These are phyloP conservation scores for Fusarium begoniae DNA, from an alignment of 2,329 filamentous ascomycete genomes.

Conservation along the genomic window DNA sequence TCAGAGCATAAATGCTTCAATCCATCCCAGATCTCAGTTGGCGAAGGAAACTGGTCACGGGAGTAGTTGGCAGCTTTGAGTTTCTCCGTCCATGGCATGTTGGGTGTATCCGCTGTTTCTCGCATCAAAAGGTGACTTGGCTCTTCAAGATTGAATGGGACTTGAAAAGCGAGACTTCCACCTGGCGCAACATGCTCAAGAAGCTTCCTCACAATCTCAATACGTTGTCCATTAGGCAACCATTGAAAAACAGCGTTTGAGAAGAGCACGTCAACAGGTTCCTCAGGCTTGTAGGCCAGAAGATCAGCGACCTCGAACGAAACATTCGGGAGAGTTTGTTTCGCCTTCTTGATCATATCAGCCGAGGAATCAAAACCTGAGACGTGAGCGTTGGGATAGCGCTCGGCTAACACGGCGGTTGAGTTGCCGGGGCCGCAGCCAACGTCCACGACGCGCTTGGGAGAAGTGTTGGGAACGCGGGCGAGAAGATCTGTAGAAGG, in stretches of 20 bases:
- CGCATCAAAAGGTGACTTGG: conserved; percentile 62
- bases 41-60: conserved; percentile 59
- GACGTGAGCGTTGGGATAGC: conserved; percentile 58
- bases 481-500: conserved; percentile 62
- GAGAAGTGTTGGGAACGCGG: conserved; percentile 52
- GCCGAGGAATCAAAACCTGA: conserved; percentile 64
- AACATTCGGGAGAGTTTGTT: conserved; percentile 49
- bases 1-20: conserved; percentile 53
- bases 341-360: conserved; percentile 64
- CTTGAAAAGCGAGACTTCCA: conserved; percentile 63
- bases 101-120: conserved; percentile 46
- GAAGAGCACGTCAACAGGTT: conserved; percentile 57
- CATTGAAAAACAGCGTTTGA: conserved; percentile 69
- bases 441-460: conserved; percentile 62
- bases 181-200: conserved; percentile 53
- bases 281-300: conserved; percentile 47
- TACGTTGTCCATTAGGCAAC: conserved; percentile 55
- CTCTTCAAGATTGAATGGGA: conserved; percentile 58
- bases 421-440: conserved; percentile 70
- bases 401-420: conserved; percentile 57
- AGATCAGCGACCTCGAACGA: conserved; percentile 60
- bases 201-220: conserved; percentile 56
- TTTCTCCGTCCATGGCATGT: conserved; percentile 50
- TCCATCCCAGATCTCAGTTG: conserved; percentile 58
- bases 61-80: conserved; percentile 46